Base-by-base conservation (phyloP, 2,329 filamentous ascomycete genomes). In the Talaromyces islandicus region DNA sequence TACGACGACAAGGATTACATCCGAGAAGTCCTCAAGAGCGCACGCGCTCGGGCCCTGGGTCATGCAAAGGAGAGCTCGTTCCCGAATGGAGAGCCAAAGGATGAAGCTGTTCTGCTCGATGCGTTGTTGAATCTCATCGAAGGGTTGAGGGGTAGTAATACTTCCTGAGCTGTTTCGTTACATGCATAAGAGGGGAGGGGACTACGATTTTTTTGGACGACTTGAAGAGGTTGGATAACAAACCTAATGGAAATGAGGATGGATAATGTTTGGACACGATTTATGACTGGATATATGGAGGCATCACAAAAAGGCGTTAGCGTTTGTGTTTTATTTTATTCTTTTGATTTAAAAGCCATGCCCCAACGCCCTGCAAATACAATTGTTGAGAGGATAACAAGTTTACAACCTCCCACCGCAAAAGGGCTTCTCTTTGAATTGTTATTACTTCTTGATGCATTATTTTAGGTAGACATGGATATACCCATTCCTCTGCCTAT, bases 1-100 rank as follows among this genome's bases (percentile, higher is more conserved):
- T 77, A 77, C 57, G 75, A 77, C 59, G 75, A 77, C 62, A 75
- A 76, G 66, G 75, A 77, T 58, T 77, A 77, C 62, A 77, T 77
- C 64, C 73, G 74, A 27, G 73, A 77, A 64, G 75, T 77, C 35
- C 70, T 77, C 11, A 72, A 73, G 60, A 77, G 75, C 62, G 75
- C 75, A 24, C 74, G 75, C 9, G 74, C 75, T 54, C 73, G 75
- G 17, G 75, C 72, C 17, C 59, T 77, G 6, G 74, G 74, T 29
- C 67, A 71, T 57, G 73, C 74, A 6, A 71, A 72, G 24, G 74
- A 75, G 58, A 77, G 74, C 58, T 77, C 75, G 10, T 76, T 77
- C 66, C 71, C 75, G 21, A 75, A 75, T 41, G 75, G 75, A 14
- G 75, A 77, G 60, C 75, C 75, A 19, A 76, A 76, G 59, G 75